Conservation (phyloP, 2,329 filamentous ascomycete species). For the Fusarium sp. region DNA sequence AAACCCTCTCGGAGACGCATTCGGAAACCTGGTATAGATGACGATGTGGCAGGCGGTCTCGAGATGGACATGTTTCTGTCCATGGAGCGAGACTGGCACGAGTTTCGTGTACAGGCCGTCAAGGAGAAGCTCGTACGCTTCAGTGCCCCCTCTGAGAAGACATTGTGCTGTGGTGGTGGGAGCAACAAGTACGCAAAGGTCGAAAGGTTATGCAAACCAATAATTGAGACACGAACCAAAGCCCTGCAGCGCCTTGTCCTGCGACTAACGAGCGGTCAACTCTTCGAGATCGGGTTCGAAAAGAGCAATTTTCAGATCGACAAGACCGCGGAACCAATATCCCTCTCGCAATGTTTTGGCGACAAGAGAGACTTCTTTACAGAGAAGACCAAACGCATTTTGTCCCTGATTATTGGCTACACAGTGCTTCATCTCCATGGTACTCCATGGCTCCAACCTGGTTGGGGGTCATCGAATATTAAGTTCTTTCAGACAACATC, state of each 20-base stretch:
- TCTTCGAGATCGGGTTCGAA: slow-evolving; percentile 12
- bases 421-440: not conserved
- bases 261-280: not conserved
- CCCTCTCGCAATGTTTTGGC: not conserved
- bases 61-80: slow-evolving; percentile 23
- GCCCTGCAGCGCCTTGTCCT: slow-evolving; percentile 2
- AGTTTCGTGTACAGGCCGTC: not conserved
- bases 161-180: not conserved
- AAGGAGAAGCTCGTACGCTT: slow-evolving; percentile 3
- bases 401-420: not conserved
- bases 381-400: not conserved
- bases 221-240: slow-evolving; percentile 3
- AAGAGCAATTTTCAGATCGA: slow-evolving; percentile 8
- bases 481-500: not conserved
- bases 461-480: not conserved
- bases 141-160: not conserved
- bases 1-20: not conserved
- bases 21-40: not conserved
- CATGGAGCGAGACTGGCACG: slow-evolving; percentile 14
- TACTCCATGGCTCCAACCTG: not conserved
- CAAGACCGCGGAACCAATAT: not conserved
- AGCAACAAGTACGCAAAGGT: not conserved
- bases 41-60: rapidly evolving
- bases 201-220: slow-evolving; percentile 11
- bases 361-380: not conserved